Percentiles rank a stretch among this genome's conserved stretches.
Conservation (phyloP, 495 filamentous ascomycete genomes). For the Geoglossum glabrum region DNA sequence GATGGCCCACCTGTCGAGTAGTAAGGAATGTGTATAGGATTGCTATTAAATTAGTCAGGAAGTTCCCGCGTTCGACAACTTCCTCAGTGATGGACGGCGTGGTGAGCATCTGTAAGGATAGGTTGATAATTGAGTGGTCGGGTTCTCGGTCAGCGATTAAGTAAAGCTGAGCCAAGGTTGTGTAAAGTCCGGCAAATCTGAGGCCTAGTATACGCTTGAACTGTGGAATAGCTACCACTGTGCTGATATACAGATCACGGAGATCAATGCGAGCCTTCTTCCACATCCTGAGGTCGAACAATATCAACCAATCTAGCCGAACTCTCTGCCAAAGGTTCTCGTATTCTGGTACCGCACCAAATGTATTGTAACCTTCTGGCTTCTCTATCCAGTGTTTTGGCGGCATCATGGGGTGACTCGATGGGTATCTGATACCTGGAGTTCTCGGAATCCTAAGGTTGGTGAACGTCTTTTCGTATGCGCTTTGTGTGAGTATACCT, state of each 20-base stretch:
- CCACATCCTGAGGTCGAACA: constrained; percentile 94
- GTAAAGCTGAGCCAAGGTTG: constrained; percentile 79
- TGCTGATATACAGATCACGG: constrained; percentile 86
- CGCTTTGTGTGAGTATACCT: background rate
- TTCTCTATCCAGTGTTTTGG: constrained; percentile 76
- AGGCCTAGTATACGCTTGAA: constrained; percentile 95
- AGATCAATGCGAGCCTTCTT: constrained; percentile 82
- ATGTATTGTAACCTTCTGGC: constrained; percentile 33
- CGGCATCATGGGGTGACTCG: constrained; percentile 21
- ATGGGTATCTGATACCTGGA: constrained; percentile 11
- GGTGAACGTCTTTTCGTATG: background rate
- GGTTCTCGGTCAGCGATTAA: constrained; percentile 92
- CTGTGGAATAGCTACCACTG: constrained; percentile 79
- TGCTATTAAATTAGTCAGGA: constrained; percentile 81
- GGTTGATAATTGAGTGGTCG: constrained; percentile 94
- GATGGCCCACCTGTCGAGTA: constrained; percentile 83
- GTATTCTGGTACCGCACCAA: constrained; percentile 32
- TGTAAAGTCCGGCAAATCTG: constrained; percentile 84
- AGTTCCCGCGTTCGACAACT: constrained; percentile 87
- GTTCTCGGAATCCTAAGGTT: constrained; percentile 18
- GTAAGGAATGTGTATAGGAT: constrained; percentile 96
- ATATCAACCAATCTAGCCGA: constrained; percentile 81
- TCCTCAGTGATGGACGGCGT: constrained; percentile 91
- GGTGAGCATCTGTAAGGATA: constrained; percentile 88
- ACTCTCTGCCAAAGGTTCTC: constrained; percentile 79